Percentiles rank a stretch among this genome's conserved stretches.
Evolutionary conservation across 2,329 filamentous ascomycete species (phyloP).

Genomic region (Bipolaris victoriae): DNA sequence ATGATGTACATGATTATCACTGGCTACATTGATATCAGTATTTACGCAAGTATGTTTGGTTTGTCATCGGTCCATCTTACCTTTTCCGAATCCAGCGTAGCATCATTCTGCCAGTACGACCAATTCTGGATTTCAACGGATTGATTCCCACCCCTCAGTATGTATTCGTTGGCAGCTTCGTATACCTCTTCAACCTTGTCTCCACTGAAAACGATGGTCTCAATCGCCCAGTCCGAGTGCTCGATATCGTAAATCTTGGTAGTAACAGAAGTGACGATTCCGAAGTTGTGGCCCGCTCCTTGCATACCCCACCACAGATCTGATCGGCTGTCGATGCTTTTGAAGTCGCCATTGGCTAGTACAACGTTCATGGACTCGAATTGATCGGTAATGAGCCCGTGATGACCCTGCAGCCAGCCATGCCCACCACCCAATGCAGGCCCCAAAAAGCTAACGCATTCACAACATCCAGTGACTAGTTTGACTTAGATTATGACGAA

Average conservation of each 20-base stretch:
- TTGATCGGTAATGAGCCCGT: slow-evolving; percentile 62
- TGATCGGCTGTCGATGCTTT: slow-evolving; percentile 48
- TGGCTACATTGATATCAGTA: background rate
- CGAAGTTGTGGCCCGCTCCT: slow-evolving; percentile 57
- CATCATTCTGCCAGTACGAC: slow-evolving; percentile 35
- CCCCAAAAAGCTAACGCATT: slow-evolving; percentile 57
- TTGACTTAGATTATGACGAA: background rate
- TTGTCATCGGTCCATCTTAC: background rate
- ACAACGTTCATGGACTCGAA: slow-evolving; percentile 61
- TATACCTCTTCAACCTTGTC: slow-evolving; percentile 60
- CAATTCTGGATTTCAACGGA: slow-evolving; percentile 44
- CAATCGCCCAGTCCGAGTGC: slow-evolving; percentile 29
- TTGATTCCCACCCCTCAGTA: slow-evolving; percentile 54
- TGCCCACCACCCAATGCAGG: slow-evolving; percentile 65
- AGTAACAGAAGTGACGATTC: slow-evolving; percentile 33
- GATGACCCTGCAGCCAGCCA: slow-evolving; percentile 60
- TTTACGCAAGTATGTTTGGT: background rate
- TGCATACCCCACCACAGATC: slow-evolving; percentile 64
- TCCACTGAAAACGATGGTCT: slow-evolving; percentile 39
- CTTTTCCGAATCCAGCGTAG: background rate
- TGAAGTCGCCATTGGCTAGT: slow-evolving; percentile 56
- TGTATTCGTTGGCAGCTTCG: slow-evolving; percentile 54
- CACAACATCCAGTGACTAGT: slow-evolving; percentile 32
- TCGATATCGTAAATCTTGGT: slow-evolving; percentile 53
- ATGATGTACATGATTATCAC: slow-evolving; percentile 32